Evolutionary conservation across 768 basidiomycete species (phyloP).

Genomic region (Hericium rajendrae): DNA sequence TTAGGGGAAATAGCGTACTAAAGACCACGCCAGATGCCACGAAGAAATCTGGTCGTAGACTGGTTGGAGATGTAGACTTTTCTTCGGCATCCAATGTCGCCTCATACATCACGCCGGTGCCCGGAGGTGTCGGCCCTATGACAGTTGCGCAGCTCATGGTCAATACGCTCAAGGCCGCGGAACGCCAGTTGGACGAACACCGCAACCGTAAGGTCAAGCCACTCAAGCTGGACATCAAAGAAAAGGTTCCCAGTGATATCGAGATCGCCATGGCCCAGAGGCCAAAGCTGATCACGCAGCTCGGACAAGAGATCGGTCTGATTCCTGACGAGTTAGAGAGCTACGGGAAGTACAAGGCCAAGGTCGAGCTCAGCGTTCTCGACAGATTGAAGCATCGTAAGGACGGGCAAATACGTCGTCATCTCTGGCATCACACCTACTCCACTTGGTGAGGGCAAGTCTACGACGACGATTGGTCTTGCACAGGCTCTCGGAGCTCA

Average conservation of each 20-base stretch:
- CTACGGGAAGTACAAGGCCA: constrained; percentile 95
- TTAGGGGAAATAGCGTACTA: no score
- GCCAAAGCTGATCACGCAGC: constrained; percentile 77
- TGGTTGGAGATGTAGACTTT: constrained; percentile 95
- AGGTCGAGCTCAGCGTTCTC: constrained; percentile 85
- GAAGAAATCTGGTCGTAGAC: constrained; percentile 91
- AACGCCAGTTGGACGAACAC: constrained; percentile 66
- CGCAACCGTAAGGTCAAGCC: constrained; percentile 65
- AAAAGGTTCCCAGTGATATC: constrained; percentile 92
- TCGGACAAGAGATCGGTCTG: constrained; percentile 85
- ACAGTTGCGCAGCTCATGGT: constrained; percentile 97
- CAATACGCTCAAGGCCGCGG: constrained; percentile 81
- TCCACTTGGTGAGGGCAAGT: constrained; percentile 96
- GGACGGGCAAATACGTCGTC: constrained; percentile 93
- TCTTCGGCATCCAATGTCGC: constrained; percentile 67
- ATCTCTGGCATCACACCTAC: constrained; percentile 96
- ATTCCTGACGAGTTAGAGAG: constrained; percentile 81
- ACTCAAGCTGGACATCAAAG: constrained; percentile 66
- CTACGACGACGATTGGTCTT: constrained; percentile 94
- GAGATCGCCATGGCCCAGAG: constrained; percentile 93
- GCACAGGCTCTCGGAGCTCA: constrained; percentile 95
- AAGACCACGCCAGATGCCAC: constrained; percentile 41
- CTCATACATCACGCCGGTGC: constrained; percentile 92
- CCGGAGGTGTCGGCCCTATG: constrained; percentile 99
- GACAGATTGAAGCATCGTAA: constrained; percentile 77